Base-by-base conservation (phyloP, 768 basidiomycete genomes). In the Amanita thiersii region DNA sequence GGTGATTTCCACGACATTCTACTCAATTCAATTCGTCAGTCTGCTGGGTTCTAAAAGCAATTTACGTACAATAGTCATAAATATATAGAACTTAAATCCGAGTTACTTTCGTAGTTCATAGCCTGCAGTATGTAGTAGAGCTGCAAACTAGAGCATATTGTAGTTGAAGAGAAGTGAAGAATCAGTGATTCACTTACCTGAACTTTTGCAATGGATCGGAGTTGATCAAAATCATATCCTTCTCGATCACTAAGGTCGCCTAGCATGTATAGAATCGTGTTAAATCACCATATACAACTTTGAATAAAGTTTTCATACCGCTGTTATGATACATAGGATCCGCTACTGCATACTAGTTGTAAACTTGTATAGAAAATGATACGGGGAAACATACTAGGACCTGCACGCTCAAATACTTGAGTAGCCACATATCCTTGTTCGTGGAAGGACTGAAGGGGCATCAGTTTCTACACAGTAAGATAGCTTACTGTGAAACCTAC, bases 311-410 rank as follows among this genome's bases (percentile, higher is more conserved):
- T 12, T 3, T 52, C 68, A 20, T 46, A 78, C 83, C 80, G 52
- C 80, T 81, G 56, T 86, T 88, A 58, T 90, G 86, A 55, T 90
- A 91, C 81, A 86, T 86, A 7, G 88, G 88, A 57, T 91, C 90
- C 12, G 71, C 79, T 54, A 96, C 90, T 79, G 45, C 26, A 26
- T 45, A 39, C 18, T 45, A 23, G n/a, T 29, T 33, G n/a, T n/a
- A n/a, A n/a, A n/a, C n/a, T n/a, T n/a, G n/a, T n/a, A n/a, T n/a
- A n/a, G n/a, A n/a, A n/a, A n/a, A n/a, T n/a, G n/a, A n/a, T n/a
- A n/a, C n/a, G n/a, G n/a, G 21, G 34, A 18, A n/a, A 59, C 73
- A 40, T 51, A 79, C 76, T 77, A 7, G 75, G 77, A 4, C 88
- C 90, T 0, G 81, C 85, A 33, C 88, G 79, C 54, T 93, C 91